phyloP scores from a whole-genome alignment of 2,329 filamentous ascomycete genomes.

The Paradendryphiella salina region DNA sequence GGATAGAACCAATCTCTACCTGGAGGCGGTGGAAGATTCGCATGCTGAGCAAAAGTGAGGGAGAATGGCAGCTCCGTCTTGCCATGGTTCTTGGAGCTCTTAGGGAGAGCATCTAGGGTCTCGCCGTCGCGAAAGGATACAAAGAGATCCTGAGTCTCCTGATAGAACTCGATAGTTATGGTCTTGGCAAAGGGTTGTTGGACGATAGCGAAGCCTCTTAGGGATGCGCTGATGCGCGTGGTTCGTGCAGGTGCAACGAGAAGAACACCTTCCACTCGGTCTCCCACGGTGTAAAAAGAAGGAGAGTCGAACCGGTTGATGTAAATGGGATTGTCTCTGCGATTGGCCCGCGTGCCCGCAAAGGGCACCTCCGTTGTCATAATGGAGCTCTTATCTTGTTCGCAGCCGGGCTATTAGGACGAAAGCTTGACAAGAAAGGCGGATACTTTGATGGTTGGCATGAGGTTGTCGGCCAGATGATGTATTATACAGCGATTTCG shows the following conservation, averaged over 20 bases:
- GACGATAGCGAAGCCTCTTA: conserved; percentile 20
- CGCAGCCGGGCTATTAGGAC: neutral
- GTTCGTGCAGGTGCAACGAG: conserved; percentile 28
- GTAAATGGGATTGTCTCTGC: conserved; percentile 22
- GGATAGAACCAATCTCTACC: conserved; percentile 20
- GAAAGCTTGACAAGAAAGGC: neutral
- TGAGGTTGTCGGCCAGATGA: neutral
- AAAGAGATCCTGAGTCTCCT: conserved; percentile 24
- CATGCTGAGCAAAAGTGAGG: conserved; percentile 30
- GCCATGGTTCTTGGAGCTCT: conserved; percentile 22
- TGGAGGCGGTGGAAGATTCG: conserved; percentile 19
- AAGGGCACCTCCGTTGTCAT: conserved; percentile 17
- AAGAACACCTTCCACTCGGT: conserved; percentile 26
- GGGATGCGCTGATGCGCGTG: conserved; percentile 20
- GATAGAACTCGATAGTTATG: conserved; percentile 23
- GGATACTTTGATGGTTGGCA: neutral
- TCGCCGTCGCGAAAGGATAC: conserved; percentile 18
- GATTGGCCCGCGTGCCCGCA: conserved; percentile 12
- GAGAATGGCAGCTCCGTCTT: conserved; percentile 34
- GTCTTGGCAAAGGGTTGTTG: conserved; percentile 18
- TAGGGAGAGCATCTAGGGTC: conserved; percentile 29
- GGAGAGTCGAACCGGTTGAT: conserved; percentile 19
- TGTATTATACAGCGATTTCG: conserved; percentile 5
- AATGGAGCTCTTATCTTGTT: neutral
- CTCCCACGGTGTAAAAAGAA: conserved; percentile 26